These are phyloP conservation scores for Tremella yokohamensis DNA, from an alignment of 768 basidiomycete genomes.

Conservation along the genomic window DNA sequence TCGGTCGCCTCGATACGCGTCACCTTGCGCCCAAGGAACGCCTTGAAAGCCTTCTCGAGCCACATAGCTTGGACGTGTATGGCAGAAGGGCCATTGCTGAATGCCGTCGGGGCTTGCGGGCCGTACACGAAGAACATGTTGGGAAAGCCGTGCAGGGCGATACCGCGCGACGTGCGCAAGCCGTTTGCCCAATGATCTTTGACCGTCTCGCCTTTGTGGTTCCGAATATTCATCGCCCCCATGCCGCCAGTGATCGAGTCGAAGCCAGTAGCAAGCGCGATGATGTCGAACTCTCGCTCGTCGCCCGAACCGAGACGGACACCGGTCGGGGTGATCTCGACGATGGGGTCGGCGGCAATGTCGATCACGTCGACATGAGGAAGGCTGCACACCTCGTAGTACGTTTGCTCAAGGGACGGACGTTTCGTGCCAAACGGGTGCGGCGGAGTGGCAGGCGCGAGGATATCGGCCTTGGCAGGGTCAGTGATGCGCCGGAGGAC, in stretches of 20 bases:
- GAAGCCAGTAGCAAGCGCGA: not conserved
- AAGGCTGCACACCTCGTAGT: not conserved
- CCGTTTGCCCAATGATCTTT: not conserved
- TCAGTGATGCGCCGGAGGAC: not conserved
- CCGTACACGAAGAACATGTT: constrained; percentile 1
- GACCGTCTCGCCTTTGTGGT: not conserved
- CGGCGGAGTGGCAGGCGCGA: not conserved
- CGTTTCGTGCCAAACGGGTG: not conserved
- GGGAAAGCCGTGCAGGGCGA: not conserved
- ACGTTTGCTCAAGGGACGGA: not conserved
- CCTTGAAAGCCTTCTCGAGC: not conserved
- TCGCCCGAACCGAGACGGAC: not conserved
- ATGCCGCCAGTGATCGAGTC: not conserved
- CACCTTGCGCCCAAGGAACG: not conserved
- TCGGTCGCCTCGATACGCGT: not conserved
- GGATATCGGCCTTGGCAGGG: not conserved
- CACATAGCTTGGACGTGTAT: not conserved
- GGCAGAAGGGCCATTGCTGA: not conserved
- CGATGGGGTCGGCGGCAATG: not conserved
- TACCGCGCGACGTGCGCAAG: not conserved
- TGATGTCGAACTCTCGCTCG: not conserved
- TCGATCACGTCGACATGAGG: constrained; percentile 2
- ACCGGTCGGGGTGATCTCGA: not conserved
- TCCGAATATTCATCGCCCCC: not conserved
- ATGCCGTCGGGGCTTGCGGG: not conserved